Evolutionary conservation across 1,284 basidiomycete genomes (phyloP).

Genomic region (Trametes pubescens): DNA sequence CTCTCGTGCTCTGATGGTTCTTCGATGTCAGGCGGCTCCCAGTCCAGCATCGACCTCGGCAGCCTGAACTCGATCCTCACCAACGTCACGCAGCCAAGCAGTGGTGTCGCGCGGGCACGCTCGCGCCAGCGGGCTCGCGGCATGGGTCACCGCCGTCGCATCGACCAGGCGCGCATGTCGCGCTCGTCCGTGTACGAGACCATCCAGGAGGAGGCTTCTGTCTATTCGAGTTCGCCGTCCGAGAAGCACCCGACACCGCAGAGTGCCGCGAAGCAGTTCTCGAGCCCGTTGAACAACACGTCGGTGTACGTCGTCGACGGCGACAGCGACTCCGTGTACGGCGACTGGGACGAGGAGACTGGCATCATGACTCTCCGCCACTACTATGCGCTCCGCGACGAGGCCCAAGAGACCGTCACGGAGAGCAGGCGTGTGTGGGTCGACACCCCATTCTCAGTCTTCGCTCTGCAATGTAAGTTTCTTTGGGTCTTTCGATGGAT

Average conservation of each 20-base stretch:
- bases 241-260: slow-evolving; percentile 38
- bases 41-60: slow-evolving; percentile 77
- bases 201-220: slow-evolving; percentile 72
- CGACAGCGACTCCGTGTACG: slow-evolving; percentile 57
- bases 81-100: slow-evolving; percentile 48
- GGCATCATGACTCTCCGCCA: slow-evolving; percentile 67
- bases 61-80: slow-evolving; percentile 65
- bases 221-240: slow-evolving; percentile 46
- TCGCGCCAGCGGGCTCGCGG: slow-evolving; percentile 57
- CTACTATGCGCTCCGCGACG: slow-evolving; percentile 74
- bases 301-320: slow-evolving; percentile 65
- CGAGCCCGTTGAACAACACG: slow-evolving; percentile 38
- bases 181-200: slow-evolving; percentile 79
- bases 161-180: slow-evolving; percentile 68
- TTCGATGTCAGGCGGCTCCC: slow-evolving; percentile 70
- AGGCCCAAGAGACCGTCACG: slow-evolving; percentile 69
- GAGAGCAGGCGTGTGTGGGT: slow-evolving; percentile 72
- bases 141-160: slow-evolving; percentile 72
- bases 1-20: slow-evolving; percentile 71
- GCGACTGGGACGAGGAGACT: slow-evolving; percentile 70
- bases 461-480: slow-evolving; percentile 72
- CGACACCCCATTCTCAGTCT: slow-evolving; percentile 78
- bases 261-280: slow-evolving; percentile 22
- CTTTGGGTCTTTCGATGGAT: slow-evolving; percentile 22
- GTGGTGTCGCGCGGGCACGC: slow-evolving; percentile 46